These are phyloP conservation scores for Pholiota adiposa DNA, from an alignment of 1,284 basidiomycete species.

Conservation along the genomic window DNA sequence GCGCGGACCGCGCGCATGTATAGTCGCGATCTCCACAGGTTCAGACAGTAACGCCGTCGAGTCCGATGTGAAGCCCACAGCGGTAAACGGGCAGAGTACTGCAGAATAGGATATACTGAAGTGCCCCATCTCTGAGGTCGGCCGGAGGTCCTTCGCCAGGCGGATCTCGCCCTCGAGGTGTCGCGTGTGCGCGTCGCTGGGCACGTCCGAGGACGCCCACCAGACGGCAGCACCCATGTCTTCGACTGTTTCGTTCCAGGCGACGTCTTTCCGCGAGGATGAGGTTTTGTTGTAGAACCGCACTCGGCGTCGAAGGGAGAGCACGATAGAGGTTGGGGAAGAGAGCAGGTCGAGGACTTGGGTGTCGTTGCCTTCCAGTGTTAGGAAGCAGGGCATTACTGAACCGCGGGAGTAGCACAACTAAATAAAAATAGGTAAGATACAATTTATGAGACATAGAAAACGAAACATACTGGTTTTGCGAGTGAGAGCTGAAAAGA, in stretches of 20 bases:
- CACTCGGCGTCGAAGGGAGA: conserved; percentile 48
- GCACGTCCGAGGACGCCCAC: conserved; percentile 43
- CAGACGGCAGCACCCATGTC: conserved; percentile 47
- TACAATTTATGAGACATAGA: neutral
- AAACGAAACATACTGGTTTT: conserved; percentile 40
- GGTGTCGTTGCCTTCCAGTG: conserved; percentile 42
- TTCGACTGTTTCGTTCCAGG: conserved; percentile 44
- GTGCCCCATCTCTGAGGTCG: conserved; percentile 49
- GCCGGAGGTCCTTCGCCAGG: conserved; percentile 50
- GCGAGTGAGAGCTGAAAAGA: conserved; percentile 43
- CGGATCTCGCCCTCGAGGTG: conserved; percentile 54
- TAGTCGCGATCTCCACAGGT: conserved; percentile 49
- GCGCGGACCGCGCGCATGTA: conserved; percentile 45
- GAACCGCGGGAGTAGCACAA: conserved; percentile 53
- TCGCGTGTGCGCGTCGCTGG: conserved; percentile 33
- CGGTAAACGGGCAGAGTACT: conserved; percentile 45
- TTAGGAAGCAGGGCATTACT: conserved; percentile 48
- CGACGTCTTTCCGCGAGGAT: conserved; percentile 35
- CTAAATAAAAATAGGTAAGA: conserved; percentile 29
- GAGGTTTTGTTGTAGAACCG: conserved; percentile 44
- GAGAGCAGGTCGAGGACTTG: conserved; percentile 49
- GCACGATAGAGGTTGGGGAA: conserved; percentile 41
- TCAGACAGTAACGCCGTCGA: conserved; percentile 40
- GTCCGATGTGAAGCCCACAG: conserved; percentile 39
- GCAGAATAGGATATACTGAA: conserved; percentile 52